These are phyloP conservation scores for Kwoniella dendrophila DNA, from an alignment of 768 basidiomycete genomes.

Conservation along the genomic window DNA sequence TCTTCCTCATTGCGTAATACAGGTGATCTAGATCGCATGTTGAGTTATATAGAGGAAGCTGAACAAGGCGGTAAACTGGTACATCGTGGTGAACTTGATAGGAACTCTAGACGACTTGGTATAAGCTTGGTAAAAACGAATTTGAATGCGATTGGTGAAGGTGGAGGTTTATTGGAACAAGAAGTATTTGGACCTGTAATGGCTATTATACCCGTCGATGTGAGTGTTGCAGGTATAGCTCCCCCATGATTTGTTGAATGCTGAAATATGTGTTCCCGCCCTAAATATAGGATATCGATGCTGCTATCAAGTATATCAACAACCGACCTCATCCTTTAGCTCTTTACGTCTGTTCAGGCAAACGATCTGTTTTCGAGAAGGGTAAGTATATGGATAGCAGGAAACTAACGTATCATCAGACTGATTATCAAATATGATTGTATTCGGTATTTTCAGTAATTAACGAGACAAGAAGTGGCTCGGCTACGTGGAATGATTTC, in stretches of 20 bases:
- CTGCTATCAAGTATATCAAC: constrained; percentile 53
- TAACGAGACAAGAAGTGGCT: constrained; percentile 50
- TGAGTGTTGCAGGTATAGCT: constrained; percentile 25
- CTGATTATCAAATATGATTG: not conserved
- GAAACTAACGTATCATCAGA: not conserved
- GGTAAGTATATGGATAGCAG: constrained; percentile 33
- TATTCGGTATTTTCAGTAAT: constrained; percentile 31
- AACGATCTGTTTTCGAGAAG: constrained; percentile 40
- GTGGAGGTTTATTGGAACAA: constrained; percentile 42
- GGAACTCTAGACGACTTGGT: constrained; percentile 42
- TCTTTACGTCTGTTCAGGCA: constrained; percentile 51
- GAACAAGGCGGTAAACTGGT: constrained; percentile 45
- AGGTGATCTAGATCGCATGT: constrained; percentile 37
- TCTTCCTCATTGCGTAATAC: constrained; percentile 22
- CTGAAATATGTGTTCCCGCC: not conserved
- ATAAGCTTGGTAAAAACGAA: constrained; percentile 46
- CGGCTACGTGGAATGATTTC: constrained; percentile 53
- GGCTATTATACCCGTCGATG: constrained; percentile 52
- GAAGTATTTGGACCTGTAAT: constrained; percentile 56
- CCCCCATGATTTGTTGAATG: not conserved
- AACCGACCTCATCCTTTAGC: constrained; percentile 48
- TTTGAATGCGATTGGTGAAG: constrained; percentile 32
- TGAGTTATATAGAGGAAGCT: constrained; percentile 42
- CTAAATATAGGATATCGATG: constrained; percentile 43
- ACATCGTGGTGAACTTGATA: constrained; percentile 47